Base-by-base conservation (phyloP, 441 rosid genomes). In the Dalechampia spathulata region DNA sequence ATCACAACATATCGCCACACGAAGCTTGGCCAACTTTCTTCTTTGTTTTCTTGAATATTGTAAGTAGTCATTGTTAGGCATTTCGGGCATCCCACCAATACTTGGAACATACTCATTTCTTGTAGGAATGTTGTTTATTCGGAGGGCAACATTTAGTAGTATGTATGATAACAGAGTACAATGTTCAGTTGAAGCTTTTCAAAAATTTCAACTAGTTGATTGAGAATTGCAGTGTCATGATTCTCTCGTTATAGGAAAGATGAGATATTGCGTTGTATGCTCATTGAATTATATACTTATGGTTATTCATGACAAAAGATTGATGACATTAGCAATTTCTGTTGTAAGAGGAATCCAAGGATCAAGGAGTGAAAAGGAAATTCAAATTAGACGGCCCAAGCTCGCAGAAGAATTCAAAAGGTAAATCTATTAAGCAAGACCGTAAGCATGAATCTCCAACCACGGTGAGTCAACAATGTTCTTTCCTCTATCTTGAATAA, bases 401-500 rank as follows among this genome's bases (percentile, higher is more conserved):
- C 34, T 3, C 34, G 8, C 34, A 4, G 42, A 50, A n/a, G 12
- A 50, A 30, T 19, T 11, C 39, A 36, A 36, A 5, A 36, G 10
- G 39, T 13, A 36, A 36, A 46, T 34, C 12, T 19, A 42, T 4
- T 21, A 58, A 63, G 52, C 61, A 58, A 25, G 25, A 44, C 9
- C n/a, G n/a, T n/a, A 52, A 58, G 27, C 62, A 32, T 26, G 34
- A 26, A 38, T 17, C 57, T 57, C 52, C 63, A 15, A 52, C 26
- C 45, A 55, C 63, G 39, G 76, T 67, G 50, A 74, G 75, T 61
- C 40, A 22, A 26, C 39, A 26, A 3, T 16, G 4, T 21, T 42
- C n/a, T 46, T 53, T 50, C 21, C 28, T 36, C 46, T 11, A 22
- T 51, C 64, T 49, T 65, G 22, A 34, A 43, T 57, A 15, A 39